Evolutionary conservation across 2,329 filamentous ascomycete genomes (phyloP), one percentile per base, ranked within the genome.

Genomic region (Huntiella decipiens): DNA sequence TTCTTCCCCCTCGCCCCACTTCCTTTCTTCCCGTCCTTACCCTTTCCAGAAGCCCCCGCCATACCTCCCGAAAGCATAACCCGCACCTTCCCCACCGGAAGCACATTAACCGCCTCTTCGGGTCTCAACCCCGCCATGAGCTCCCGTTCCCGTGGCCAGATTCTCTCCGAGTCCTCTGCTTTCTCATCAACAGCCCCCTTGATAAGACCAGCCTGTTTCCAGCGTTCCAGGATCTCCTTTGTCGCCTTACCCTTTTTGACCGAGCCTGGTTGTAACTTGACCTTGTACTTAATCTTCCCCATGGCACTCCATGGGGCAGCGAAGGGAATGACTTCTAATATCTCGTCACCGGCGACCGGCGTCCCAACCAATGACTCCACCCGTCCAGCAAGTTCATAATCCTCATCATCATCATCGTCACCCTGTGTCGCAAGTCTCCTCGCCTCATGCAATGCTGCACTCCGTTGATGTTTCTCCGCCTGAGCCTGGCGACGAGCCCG

Each of bases 211-310:
- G 77, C 84, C 15, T 68, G 61, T 52, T 79, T 71, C 87, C 88
- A 95, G 50, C 73, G 72, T 42, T 79, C 76, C n/a, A 96, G 62
- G 31, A 96, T 79, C 61, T 96, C 88, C 58, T 83, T 84, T 41
- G 94, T 77, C 0, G 86, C 87, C 59, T 95, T 96, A 7, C 91
- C 88, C 64, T 94, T 94, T 69, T 96, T 98, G 52, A 79, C 71
- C 0, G 77, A 63, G 0, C 91, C 91, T 0, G 91, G 91, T 62
- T 96, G 91, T 54, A 98, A 61, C 66, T 98, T 98, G 45, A 79
- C 83, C 61, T 92, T 92, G 67, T 95, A 96, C 63, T 95, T 95
- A 63, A 81, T 82, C 47, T 73, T 74, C 2, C 62, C 67, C 53
- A 81, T 62, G 1, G 77, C 76, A 17, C 61, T 64, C 68, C 76